Percentiles rank a stretch among this genome's conserved stretches.
These are phyloP conservation scores for Leccinum obscurum DNA, from an alignment of 768 basidiomycete genomes.

Conservation along the genomic window DNA sequence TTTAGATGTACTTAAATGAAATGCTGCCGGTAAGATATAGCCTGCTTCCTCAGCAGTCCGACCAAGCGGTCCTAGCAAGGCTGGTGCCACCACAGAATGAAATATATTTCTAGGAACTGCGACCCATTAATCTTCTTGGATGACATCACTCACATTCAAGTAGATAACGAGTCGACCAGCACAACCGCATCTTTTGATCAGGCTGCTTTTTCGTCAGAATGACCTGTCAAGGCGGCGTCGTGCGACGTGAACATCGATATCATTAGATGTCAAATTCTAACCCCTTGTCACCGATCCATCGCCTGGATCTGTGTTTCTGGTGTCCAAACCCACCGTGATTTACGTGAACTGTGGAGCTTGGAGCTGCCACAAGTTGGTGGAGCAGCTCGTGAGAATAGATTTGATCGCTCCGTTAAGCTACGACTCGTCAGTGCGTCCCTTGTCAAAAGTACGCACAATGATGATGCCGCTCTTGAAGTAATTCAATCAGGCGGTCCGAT, in stretches of 20 bases:
- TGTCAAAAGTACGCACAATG: background rate
- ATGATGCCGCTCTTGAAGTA: too few species aligned
- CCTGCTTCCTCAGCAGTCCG: background rate
- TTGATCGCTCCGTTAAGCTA: background rate
- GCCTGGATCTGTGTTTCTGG: slow-evolving; percentile 9
- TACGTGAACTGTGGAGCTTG: slow-evolving; percentile 1
- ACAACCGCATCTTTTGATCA: background rate
- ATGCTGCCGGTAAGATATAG: slow-evolving; percentile 1
- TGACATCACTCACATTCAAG: slow-evolving; percentile 15
- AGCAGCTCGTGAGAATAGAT: background rate
- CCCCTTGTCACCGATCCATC: background rate
- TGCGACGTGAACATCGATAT: background rate
- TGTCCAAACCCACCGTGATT: background rate
- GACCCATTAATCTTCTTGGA: background rate
- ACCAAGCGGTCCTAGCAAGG: background rate
- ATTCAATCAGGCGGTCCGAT: too few species aligned
- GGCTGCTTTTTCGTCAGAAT: background rate
- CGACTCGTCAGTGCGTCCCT: background rate
- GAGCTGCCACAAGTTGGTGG: background rate
- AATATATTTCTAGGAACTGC: slow-evolving; percentile 4
- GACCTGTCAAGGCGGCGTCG: background rate
- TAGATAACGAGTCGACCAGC: background rate
- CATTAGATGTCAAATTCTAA: background rate
- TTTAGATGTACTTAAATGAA: slow-evolving; percentile 10
- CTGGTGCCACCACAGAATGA: background rate